Evolutionary conservation across 2,329 filamentous ascomycete species (phyloP).

Genomic region (Peltaster fructicola): DNA sequence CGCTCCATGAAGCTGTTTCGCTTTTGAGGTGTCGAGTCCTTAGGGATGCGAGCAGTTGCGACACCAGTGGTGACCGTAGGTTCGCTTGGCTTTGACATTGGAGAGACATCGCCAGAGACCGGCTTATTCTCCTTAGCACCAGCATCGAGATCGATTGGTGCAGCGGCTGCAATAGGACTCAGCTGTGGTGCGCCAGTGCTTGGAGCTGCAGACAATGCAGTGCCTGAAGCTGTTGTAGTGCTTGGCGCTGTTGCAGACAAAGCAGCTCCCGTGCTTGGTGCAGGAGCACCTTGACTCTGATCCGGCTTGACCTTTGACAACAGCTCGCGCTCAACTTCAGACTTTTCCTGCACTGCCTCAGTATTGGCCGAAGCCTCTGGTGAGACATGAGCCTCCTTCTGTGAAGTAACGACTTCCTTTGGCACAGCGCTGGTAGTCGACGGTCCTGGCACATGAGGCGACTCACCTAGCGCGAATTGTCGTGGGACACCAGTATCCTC

Average conservation of each 20-base stretch:
- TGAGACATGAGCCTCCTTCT: conserved; percentile 42
- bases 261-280: conserved; percentile 23
- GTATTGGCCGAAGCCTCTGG: conserved; percentile 49
- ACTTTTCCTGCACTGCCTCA: conserved; percentile 28
- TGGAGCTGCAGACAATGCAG: conserved; percentile 4
- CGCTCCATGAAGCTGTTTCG: conserved; percentile 12
- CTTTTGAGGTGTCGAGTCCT: conserved; percentile 14
- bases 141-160: too few species aligned
- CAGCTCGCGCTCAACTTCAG: conserved; percentile 46
- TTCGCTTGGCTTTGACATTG: conserved; percentile 3
- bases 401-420: conserved; percentile 51
- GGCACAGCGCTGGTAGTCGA: conserved; percentile 31
- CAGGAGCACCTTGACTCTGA: conserved; percentile 26
- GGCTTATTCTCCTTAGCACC: too few species aligned
- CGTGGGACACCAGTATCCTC: too few species aligned
- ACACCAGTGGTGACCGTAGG: conserved; percentile 8
- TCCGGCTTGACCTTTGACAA: conserved; percentile 29
- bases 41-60: conserved; percentile 12
- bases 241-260: conserved; percentile 18
- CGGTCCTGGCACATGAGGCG: conserved; percentile 27
- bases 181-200: conserved; percentile 15
- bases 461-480: too few species aligned
- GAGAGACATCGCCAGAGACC: conserved; percentile 1
- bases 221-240: conserved; percentile 3
- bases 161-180: too few species aligned